Conservation (phyloP, 352 stramenopile genomes). For the Phytopythium chamaehyphon region DNA sequence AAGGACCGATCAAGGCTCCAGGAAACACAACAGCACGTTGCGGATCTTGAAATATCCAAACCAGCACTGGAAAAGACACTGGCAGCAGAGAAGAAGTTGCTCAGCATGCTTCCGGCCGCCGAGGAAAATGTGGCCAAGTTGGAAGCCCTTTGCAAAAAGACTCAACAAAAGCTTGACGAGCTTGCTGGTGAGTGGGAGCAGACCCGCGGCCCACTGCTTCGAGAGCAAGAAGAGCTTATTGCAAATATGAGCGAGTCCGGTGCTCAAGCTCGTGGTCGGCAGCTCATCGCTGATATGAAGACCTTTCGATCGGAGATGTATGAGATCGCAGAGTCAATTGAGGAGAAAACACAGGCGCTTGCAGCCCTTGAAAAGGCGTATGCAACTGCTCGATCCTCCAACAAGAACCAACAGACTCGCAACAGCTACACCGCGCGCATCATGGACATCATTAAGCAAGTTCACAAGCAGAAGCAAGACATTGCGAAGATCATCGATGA, state of each 20-base stretch:
- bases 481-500: constrained; percentile 81
- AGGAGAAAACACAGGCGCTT: constrained; percentile 66
- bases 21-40: constrained; percentile 23
- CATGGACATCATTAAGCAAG: constrained; percentile 89
- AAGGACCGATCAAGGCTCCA: constrained; percentile 24
- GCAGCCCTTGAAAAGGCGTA: constrained; percentile 53
- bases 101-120: constrained; percentile 62
- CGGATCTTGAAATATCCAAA: constrained; percentile 24
- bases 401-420: constrained; percentile 30
- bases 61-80: constrained; percentile 45
- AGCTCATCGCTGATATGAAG: constrained; percentile 71
- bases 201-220: constrained; percentile 36
- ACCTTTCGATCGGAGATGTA: constrained; percentile 58
- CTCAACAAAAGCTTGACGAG: constrained; percentile 40
- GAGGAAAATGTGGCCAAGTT: constrained; percentile 67
- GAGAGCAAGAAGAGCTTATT: constrained; percentile 38
- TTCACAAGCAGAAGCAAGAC: constrained; percentile 87
- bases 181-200: constrained; percentile 52
- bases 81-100: constrained; percentile 41
- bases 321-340: constrained; percentile 49
- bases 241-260: constrained; percentile 34
- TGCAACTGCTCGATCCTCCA: constrained; percentile 35
- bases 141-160: constrained; percentile 52
- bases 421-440: constrained; percentile 86
- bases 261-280: constrained; percentile 45